These are phyloP conservation scores for Geotrichum histeridarum DNA, from an alignment of 1,139 yeast species.

Conservation along the genomic window DNA sequence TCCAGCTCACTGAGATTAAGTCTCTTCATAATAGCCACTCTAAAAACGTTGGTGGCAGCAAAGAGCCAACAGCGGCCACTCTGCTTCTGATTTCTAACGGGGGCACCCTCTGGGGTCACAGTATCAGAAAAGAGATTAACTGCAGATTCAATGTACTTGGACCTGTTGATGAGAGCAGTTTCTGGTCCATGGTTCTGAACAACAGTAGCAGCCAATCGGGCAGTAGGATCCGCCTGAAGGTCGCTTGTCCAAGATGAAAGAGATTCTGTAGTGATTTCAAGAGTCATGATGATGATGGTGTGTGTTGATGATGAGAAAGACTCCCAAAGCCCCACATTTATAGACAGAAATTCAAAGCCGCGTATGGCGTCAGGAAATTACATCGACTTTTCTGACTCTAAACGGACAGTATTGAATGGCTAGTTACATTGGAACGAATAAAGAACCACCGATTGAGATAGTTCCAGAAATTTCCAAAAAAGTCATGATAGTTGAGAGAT, in stretches of 20 bases:
- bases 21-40: slow-evolving; percentile 57
- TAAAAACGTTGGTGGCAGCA: slow-evolving; percentile 69
- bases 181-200: slow-evolving; percentile 34
- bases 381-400: too few species aligned
- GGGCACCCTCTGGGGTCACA: slow-evolving; percentile 61
- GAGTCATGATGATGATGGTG: slow-evolving; percentile 9
- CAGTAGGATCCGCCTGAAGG: slow-evolving; percentile 28
- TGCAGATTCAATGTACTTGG: slow-evolving; percentile 39
- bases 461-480: too few species aligned
- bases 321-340: too few species aligned
- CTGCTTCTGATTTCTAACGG: slow-evolving; percentile 65
- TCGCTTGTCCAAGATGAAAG: slow-evolving; percentile 30
- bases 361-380: too few species aligned
- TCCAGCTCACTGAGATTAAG: slow-evolving; percentile 65
- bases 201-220: slow-evolving; percentile 34
- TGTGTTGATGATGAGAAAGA: not conserved
- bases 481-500: too few species aligned
- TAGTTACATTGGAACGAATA: too few species aligned
- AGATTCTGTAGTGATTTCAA: not conserved
- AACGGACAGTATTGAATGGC: too few species aligned
- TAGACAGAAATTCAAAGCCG: too few species aligned
- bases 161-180: slow-evolving; percentile 43
- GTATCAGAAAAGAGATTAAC: slow-evolving; percentile 52
- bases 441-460: too few species aligned
- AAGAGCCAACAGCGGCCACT: slow-evolving; percentile 87